These are phyloP conservation scores for Isoetes taiwanensis DNA, from an alignment of 75 land plant species.

Conservation along the genomic window DNA sequence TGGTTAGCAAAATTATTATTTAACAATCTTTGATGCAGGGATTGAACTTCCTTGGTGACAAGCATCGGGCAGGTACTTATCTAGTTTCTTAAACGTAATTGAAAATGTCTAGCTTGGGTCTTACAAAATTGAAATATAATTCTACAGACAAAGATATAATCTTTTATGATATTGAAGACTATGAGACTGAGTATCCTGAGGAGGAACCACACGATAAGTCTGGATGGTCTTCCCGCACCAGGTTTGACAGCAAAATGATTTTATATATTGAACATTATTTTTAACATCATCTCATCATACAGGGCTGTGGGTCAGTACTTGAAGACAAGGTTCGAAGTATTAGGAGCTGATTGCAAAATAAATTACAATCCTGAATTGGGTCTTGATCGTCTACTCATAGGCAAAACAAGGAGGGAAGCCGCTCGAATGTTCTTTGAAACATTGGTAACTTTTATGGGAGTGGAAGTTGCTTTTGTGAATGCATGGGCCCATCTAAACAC, in stretches of 20 bases:
- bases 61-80: neutral
- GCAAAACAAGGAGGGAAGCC: constrained; percentile 84
- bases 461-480: too few relatives aligned
- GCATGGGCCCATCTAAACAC: too few relatives aligned
- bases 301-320: constrained; percentile 85
- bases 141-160: too few relatives aligned
- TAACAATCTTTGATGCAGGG: too few relatives aligned
- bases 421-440: constrained; percentile 97
- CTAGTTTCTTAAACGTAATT: neutral
- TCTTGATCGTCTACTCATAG: constrained; percentile 51
- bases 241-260: constrained; percentile 43
- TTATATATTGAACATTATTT: neutral
- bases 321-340: constrained; percentile 43
- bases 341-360: constrained; percentile 11
- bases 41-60: too few relatives aligned
- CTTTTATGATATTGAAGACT: too few relatives aligned
- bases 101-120: neutral
- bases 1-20: too few relatives aligned
- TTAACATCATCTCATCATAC: neutral
- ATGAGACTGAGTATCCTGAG: too few relatives aligned
- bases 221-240: constrained; percentile 94
- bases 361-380: constrained; percentile 23
- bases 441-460: constrained; percentile 39
- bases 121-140: too few relatives aligned
- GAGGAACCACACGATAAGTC: constrained; percentile 51